Percentiles rank a stretch among this genome's conserved stretches.
Evolutionary conservation across 176 grass and related monocot species (phyloP).

Genomic region (Luzula sylvatica): DNA sequence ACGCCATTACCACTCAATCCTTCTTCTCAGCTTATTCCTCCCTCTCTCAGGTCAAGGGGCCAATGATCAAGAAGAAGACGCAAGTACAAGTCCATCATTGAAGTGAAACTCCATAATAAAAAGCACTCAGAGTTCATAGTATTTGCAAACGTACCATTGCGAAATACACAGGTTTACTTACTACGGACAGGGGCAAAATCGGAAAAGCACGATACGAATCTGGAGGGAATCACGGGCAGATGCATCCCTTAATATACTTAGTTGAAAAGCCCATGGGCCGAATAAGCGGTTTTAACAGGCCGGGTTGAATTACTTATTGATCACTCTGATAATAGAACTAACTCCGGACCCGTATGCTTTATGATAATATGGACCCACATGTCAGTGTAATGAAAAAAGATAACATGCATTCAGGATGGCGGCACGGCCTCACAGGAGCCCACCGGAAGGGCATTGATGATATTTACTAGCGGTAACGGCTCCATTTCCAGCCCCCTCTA

Average conservation of each 20-base stretch:
- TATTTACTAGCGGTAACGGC: constrained; percentile 24
- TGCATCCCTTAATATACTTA: too few species aligned
- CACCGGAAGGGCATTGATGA: constrained; percentile 11
- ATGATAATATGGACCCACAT: too few species aligned
- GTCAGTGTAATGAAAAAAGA: too few species aligned
- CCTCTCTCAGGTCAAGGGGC: not conserved
- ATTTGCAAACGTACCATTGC: not conserved
- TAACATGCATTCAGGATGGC: too few species aligned
- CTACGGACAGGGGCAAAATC: not conserved
- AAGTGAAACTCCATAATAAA: not conserved
- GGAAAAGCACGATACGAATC: not conserved
- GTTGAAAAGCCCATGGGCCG: too few species aligned
- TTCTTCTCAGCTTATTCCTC: not conserved
- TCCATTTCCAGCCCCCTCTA: constrained; percentile 15
- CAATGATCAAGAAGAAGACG: not conserved
- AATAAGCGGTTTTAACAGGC: too few species aligned
- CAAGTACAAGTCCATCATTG: not conserved
- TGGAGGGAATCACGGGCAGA: constrained; percentile 1
- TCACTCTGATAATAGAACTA: too few species aligned
- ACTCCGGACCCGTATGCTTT: too few species aligned
- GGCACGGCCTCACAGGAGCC: not conserved
- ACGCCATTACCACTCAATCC: constrained; percentile 33
- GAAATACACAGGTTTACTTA: not conserved
- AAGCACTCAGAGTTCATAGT: not conserved
- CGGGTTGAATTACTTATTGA: too few species aligned